These are phyloP conservation scores for Sphaceloma murrayae DNA, from an alignment of 2,329 filamentous ascomycete genomes.

Conservation along the genomic window DNA sequence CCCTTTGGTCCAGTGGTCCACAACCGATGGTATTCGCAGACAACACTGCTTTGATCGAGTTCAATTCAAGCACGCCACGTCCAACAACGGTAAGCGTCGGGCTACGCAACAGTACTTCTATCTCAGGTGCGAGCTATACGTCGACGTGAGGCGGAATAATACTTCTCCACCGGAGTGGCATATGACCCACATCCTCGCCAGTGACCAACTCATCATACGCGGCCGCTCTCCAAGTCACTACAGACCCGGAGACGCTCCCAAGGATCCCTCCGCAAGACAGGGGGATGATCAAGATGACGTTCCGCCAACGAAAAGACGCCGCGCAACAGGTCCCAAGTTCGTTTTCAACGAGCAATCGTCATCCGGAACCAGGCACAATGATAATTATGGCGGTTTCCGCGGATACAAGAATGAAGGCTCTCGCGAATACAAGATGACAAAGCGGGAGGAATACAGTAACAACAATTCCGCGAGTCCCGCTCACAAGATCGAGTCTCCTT, in stretches of 20 bases:
- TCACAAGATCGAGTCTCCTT: too few relatives aligned
- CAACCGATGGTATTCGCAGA: conserved; percentile 22
- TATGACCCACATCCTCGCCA: conserved; percentile 62
- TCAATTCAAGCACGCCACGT: conserved; percentile 88
- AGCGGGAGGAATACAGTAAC: too few relatives aligned
- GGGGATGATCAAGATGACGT: conserved; percentile 4
- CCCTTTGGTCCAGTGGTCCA: conserved; percentile 6
- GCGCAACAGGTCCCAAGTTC: too few relatives aligned
- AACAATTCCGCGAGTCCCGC: too few relatives aligned
- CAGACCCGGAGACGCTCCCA: conserved; percentile 32
- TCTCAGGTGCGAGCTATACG: conserved; percentile 76
- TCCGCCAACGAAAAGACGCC: neutral
- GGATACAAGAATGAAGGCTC: too few relatives aligned
- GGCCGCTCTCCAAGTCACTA: conserved; percentile 67
- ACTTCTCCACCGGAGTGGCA: conserved; percentile 48
- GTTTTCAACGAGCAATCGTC: too few relatives aligned
- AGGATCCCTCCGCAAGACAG: neutral
- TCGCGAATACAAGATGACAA: too few relatives aligned
- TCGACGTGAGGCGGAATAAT: conserved; percentile 48
- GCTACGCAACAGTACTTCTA: conserved; percentile 91
- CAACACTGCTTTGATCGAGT: conserved; percentile 74
- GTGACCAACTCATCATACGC: conserved; percentile 76
- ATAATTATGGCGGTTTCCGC: too few relatives aligned
- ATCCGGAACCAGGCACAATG: too few relatives aligned
- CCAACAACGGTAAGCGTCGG: conserved; percentile 84